Conservation (phyloP, 1,284 basidiomycete genomes). For the Tilletia indica region DNA sequence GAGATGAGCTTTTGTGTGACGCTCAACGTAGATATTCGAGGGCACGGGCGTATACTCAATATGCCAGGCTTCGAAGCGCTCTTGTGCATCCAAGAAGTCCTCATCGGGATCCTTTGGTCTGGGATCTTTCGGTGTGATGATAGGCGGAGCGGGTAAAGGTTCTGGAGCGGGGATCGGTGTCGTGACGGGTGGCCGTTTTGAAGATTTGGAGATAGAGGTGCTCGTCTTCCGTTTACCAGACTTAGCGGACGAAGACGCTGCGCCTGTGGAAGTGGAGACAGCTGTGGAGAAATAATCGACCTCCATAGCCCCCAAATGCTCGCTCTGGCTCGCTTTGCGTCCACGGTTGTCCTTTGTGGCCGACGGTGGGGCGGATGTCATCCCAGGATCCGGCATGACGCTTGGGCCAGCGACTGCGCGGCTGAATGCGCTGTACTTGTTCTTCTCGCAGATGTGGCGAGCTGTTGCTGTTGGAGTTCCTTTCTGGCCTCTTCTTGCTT, state of each 20-base stretch:
- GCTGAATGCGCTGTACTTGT: neutral
- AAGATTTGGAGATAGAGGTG: neutral
- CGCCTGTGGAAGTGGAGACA: neutral
- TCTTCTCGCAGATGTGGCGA: conserved; percentile 14
- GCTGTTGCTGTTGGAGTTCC: conserved; percentile 32
- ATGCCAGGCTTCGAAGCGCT: conserved; percentile 47
- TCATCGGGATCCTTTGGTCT: neutral
- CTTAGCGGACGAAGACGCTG: neutral
- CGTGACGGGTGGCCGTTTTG: neutral
- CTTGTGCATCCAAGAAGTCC: conserved; percentile 17
- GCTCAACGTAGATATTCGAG: conserved; percentile 42
- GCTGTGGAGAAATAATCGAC: conserved; percentile 11
- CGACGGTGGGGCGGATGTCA: neutral
- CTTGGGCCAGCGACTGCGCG: no score
- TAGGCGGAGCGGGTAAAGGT: neutral
- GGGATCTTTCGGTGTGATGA: neutral
- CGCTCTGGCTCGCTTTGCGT: conserved; percentile 9
- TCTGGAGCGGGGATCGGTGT: neutral
- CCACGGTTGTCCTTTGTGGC: neutral
- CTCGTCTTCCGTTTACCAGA: neutral
- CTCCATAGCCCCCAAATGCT: neutral
- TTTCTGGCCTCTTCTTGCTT: conserved; percentile 49
- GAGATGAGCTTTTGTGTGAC: conserved; percentile 2
- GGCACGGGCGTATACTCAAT: conserved; percentile 48
- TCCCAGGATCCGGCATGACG: no score